Evolutionary conservation across 139 green algal species (phyloP).

Genomic region (Chlorella vulgaris): DNA sequence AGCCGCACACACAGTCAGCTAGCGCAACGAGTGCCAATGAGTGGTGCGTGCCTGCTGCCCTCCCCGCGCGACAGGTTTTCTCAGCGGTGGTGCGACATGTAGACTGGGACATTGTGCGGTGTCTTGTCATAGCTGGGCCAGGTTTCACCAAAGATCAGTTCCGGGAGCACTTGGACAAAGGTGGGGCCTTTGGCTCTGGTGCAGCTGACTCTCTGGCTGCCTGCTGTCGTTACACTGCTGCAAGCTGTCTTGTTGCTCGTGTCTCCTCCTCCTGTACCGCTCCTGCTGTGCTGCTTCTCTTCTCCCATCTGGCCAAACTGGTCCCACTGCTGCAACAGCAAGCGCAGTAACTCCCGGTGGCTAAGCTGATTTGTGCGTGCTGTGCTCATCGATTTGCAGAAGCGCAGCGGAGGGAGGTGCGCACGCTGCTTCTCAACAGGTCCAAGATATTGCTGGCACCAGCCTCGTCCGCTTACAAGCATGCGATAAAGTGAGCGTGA

Average conservation of each 20-base stretch:
- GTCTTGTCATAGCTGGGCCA: slow-evolving; percentile 93
- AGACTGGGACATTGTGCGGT: slow-evolving; percentile 90
- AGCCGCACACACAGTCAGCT: no score
- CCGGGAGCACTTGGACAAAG: slow-evolving; percentile 73
- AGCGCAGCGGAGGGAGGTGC: slow-evolving; percentile 38
- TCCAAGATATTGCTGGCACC: slow-evolving; percentile 72
- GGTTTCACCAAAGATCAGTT: slow-evolving; percentile 96
- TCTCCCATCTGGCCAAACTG: neutral
- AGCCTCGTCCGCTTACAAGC: slow-evolving; percentile 90
- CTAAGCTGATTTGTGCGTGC: no score
- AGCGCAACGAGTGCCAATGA: no score
- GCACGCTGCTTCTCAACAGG: slow-evolving; percentile 76
- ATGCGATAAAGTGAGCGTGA: slow-evolving; percentile 73
- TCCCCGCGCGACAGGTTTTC: slow-evolving; percentile 46
- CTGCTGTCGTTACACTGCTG: no score
- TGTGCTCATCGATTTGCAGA: no score
- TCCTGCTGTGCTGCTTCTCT: neutral
- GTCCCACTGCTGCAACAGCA: no score
- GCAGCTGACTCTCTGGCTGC: no score
- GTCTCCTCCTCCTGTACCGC: no score
- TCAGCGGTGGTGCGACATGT: slow-evolving; percentile 81
- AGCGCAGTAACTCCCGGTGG: no score
- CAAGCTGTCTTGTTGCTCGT: no score
- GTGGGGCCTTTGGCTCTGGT: slow-evolving; percentile 14
- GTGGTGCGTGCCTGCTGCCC: no score